Percentiles rank a stretch among this genome's conserved stretches.
phyloP scores from a whole-genome alignment of 768 basidiomycete genomes.

The Boletus eberwhitei region DNA sequence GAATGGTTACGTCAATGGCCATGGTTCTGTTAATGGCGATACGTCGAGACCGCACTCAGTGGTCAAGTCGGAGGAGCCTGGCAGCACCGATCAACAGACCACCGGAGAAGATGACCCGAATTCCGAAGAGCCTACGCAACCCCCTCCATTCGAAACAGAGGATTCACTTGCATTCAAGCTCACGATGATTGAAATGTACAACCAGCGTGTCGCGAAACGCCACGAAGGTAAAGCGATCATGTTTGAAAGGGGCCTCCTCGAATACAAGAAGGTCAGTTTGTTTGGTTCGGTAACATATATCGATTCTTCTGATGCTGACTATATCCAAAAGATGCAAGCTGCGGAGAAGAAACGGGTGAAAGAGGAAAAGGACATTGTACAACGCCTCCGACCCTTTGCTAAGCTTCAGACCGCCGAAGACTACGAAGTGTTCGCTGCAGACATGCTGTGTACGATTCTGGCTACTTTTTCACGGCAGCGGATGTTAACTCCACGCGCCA shows the following conservation, averaged over 20 bases:
- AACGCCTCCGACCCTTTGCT: constrained; percentile 87
- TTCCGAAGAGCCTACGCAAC: constrained; percentile 62
- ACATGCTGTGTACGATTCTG: constrained; percentile 74
- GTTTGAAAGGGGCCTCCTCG: constrained; percentile 86
- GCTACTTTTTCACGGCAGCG: neutral
- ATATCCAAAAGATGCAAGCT: constrained; percentile 68
- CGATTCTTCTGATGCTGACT: neutral
- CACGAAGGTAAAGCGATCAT: constrained; percentile 83
- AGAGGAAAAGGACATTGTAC: constrained; percentile 88
- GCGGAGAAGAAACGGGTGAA: constrained; percentile 86
- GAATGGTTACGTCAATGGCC: constrained; percentile 33
- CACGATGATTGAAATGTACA: constrained; percentile 86
- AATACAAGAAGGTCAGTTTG: constrained; percentile 83
- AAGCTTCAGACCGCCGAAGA: constrained; percentile 88
- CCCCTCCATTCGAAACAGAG: constrained; percentile 77
- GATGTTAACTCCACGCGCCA: constrained; percentile 29
- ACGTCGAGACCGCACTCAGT: constrained; percentile 25
- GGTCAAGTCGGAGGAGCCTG: constrained; percentile 46
- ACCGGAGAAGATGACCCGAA: constrained; percentile 56
- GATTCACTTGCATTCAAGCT: constrained; percentile 88
- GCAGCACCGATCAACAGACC: constrained; percentile 28
- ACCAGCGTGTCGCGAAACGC: constrained; percentile 82
- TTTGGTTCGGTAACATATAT: no score
- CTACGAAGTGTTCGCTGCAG: constrained; percentile 83
- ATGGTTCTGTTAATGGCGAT: constrained; percentile 37